Conservation (phyloP, 2,329 filamentous ascomycete genomes). For the Penicillium janthinellum region DNA sequence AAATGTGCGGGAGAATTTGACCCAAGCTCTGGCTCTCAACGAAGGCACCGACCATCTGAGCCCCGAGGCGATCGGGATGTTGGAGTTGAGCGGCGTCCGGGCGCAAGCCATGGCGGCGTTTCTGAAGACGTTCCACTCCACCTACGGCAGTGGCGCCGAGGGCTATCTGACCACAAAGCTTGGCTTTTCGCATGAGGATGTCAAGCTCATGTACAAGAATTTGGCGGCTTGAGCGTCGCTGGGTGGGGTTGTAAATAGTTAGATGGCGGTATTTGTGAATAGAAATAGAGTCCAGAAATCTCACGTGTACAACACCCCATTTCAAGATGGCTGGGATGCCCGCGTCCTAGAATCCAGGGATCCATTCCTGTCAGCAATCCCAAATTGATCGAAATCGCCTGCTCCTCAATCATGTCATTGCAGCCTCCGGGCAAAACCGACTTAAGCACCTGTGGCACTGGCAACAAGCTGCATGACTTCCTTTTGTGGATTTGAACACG, state of each 20-base stretch:
- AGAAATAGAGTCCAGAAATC: not conserved
- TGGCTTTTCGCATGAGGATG: slow-evolving; percentile 24
- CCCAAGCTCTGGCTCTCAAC: slow-evolving; percentile 20
- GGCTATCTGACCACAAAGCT: slow-evolving; percentile 26
- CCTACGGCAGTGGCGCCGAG: slow-evolving; percentile 24
- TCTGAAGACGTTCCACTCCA: slow-evolving; percentile 25
- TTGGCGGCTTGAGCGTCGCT: slow-evolving; percentile 7
- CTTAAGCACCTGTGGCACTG: not conserved
- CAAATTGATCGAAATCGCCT: too few species aligned
- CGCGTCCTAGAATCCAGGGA: slow-evolving; percentile 6
- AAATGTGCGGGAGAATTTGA: slow-evolving; percentile 25
- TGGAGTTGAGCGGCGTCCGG: slow-evolving; percentile 29
- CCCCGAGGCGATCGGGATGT: slow-evolving; percentile 28
- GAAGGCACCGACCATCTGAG: slow-evolving; percentile 20
- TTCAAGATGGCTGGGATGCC: not conserved
- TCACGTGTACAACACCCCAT: not conserved
- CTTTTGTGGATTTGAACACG: not conserved
- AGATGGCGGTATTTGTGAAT: not conserved
- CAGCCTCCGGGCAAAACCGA: too few species aligned
- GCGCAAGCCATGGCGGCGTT: slow-evolving; percentile 30
- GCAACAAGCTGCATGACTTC: not conserved
- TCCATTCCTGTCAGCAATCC: not conserved
- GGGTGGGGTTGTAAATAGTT: not conserved
- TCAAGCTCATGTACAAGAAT: slow-evolving; percentile 26
- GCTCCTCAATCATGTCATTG: too few species aligned